Evolutionary conservation across 2,329 filamentous ascomycete species (phyloP).

Genomic region (Colletotrichum sp.): DNA sequence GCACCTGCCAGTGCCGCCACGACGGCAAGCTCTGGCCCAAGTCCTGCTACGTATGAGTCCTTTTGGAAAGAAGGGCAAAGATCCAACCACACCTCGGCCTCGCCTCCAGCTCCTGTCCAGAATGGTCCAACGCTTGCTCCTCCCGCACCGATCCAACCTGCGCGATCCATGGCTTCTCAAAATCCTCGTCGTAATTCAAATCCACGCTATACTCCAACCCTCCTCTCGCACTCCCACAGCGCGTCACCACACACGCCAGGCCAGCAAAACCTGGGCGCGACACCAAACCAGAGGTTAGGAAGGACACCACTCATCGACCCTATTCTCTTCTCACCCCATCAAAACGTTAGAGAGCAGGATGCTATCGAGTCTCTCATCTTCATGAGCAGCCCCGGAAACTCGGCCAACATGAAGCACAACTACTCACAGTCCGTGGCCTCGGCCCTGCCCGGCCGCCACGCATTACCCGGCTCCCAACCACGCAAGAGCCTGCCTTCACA

Average conservation of each 20-base stretch:
- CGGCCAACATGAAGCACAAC: constrained; percentile 63
- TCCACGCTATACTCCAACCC: constrained; percentile 52
- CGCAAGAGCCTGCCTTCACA: constrained; percentile 58
- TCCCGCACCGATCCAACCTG: constrained; percentile 60
- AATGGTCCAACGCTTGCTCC: constrained; percentile 51
- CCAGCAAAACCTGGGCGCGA: constrained; percentile 8
- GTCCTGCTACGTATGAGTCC: constrained; percentile 40
- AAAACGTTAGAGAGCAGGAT: constrained; percentile 77
- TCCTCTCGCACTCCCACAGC: constrained; percentile 54
- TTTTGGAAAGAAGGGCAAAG: constrained; percentile 44
- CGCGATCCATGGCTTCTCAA: constrained; percentile 37
- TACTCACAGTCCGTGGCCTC: constrained; percentile 50
- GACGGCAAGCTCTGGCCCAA: constrained; percentile 29
- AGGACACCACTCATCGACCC: constrained; percentile 49
- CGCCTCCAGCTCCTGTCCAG: constrained; percentile 40
- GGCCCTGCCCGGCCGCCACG: constrained; percentile 28
- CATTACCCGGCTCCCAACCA: constrained; percentile 52
- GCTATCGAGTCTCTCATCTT: constrained; percentile 82
- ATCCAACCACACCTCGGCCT: constrained; percentile 28
- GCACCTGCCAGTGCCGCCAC: constrained; percentile 16
- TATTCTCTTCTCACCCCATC: constrained; percentile 71
- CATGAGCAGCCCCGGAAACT: constrained; percentile 81
- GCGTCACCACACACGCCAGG: constrained; percentile 42
- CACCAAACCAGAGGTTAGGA: constrained; percentile 36
- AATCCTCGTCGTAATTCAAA: constrained; percentile 57